These are phyloP conservation scores for Mariannaea sp. DNA, from an alignment of 2,329 filamentous ascomycete species.

Conservation along the genomic window DNA sequence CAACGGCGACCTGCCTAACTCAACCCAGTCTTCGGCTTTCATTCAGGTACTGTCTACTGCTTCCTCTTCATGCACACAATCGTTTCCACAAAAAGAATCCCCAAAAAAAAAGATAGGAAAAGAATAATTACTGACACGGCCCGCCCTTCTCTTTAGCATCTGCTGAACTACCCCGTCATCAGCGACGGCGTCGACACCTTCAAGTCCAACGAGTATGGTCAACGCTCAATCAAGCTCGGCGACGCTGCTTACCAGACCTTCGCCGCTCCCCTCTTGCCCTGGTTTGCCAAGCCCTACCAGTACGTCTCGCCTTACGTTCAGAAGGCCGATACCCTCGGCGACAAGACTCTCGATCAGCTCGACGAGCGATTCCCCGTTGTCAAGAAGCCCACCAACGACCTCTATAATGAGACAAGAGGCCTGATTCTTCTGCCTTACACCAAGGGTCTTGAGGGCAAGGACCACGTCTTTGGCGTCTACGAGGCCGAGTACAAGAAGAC, in stretches of 20 bases:
- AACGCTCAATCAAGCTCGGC: slow-evolving; percentile 78
- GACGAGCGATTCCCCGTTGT: slow-evolving; percentile 74
- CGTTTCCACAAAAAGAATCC: no score
- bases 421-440: slow-evolving; percentile 66
- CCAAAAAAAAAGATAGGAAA: no score
- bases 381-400: slow-evolving; percentile 74
- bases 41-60: slow-evolving; percentile 48
- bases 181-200: slow-evolving; percentile 77
- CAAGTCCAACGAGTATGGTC: slow-evolving; percentile 81
- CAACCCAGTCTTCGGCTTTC: slow-evolving; percentile 54
- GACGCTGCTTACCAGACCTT: slow-evolving; percentile 77
- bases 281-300: slow-evolving; percentile 74
- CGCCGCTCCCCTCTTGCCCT: slow-evolving; percentile 75
- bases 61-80: no score
- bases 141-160: slow-evolving; percentile 63
- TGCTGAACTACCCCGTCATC: slow-evolving; percentile 83
- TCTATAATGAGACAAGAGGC: slow-evolving; percentile 67
- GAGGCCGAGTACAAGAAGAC: slow-evolving; percentile 65
- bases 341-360: slow-evolving; percentile 70
- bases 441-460: slow-evolving; percentile 64
- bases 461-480: slow-evolving; percentile 64
- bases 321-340: slow-evolving; percentile 78
- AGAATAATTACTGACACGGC: no score
- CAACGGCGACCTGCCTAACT: slow-evolving; percentile 55
- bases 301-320: slow-evolving; percentile 84